Percentiles rank a stretch among this genome's conserved stretches.
These are phyloP conservation scores for Senna siamea DNA, from an alignment of 306 rosid genomes.

Conservation along the genomic window DNA sequence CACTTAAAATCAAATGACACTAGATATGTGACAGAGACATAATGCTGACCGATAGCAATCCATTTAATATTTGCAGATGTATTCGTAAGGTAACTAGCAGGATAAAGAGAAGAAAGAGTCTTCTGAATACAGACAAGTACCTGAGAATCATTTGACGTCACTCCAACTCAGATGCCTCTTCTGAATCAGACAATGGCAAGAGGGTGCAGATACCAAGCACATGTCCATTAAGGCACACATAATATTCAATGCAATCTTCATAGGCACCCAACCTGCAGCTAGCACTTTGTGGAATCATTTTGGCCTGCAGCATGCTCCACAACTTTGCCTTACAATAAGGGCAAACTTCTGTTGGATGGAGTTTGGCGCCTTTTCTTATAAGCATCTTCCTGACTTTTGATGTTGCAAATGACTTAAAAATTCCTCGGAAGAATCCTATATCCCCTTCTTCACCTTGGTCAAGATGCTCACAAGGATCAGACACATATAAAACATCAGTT, in stretches of 20 bases:
- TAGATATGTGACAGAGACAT: neutral
- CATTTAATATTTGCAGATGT: neutral
- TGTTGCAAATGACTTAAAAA: conserved; percentile 84
- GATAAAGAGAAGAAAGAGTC: neutral
- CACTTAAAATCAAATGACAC: neutral
- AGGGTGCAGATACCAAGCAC: conserved; percentile 90
- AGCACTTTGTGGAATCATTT: conserved; percentile 92
- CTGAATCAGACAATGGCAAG: conserved; percentile 89
- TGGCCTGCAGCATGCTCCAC: conserved; percentile 98
- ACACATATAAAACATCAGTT: conserved; percentile 88
- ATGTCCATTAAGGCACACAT: conserved; percentile 95
- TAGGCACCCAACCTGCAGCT: conserved; percentile 85
- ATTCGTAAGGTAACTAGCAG: neutral
- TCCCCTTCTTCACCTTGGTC: conserved; percentile 97
- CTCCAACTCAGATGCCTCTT: conserved; percentile 79
- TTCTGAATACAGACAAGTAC: conserved; percentile 42
- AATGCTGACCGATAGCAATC: neutral
- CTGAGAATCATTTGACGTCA: conserved; percentile 49
- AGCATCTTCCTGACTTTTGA: conserved; percentile 88
- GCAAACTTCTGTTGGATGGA: conserved; percentile 94
- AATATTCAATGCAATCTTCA: conserved; percentile 83
- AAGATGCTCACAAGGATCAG: conserved; percentile 98
- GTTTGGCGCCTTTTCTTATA: conserved; percentile 68
- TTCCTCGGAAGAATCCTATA: conserved; percentile 88
- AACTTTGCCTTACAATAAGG: conserved; percentile 94